Evolutionary conservation across 495 filamentous ascomycete species (phyloP), one percentile per base, ranked within the genome.

Genomic region (Immersiella caudata): DNA sequence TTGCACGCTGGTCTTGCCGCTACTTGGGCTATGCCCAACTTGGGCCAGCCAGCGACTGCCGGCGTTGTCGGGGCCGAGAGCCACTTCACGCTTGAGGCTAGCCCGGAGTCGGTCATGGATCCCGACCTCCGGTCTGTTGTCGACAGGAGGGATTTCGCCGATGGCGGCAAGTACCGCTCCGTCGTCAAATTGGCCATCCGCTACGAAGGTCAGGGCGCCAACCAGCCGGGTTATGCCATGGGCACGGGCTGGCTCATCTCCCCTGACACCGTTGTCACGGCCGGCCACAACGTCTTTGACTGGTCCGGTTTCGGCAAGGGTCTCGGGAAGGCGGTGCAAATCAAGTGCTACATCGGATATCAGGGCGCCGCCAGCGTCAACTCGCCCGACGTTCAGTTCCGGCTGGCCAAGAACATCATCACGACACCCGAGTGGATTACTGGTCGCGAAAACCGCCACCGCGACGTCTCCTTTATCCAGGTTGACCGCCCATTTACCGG

Each of bases 341-440:
- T 80, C 57, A 80, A 79, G 70, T 70, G 69, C 57, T 80, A 80
- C 57, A 76, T 79, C 46, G 79, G 79, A 35, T 82, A 82, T 56
- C 52, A 72, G 60, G 79, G 79, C 20, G 60, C 62, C 12, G 58
- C 67, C 6, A 72, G 64, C 33, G 64, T 74, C 60, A 69, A 73
- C 25, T 65, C 73, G 22, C 66, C 74, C 16, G 65, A 60, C 26
- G 77, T 81, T n/a, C 75, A 81, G 63, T 67, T 71, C 49, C 75
- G 79, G 49, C 60, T 68, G 2, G 79, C 71, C 60, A 78, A 72
- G 64, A 65, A 67, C 50, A 69, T 81, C 18, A 74, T 77, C 26
- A 78, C 78, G 18, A 77, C 78, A 16, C 66, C 69, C 51, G 73
- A 75, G 36, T 82, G 79, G 79, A 50, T 82, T 54, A 73, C 64